phyloP scores from a whole-genome alignment of 192 early-diverging fungal species.

The Gaertneriomyces semiglobifer region DNA sequence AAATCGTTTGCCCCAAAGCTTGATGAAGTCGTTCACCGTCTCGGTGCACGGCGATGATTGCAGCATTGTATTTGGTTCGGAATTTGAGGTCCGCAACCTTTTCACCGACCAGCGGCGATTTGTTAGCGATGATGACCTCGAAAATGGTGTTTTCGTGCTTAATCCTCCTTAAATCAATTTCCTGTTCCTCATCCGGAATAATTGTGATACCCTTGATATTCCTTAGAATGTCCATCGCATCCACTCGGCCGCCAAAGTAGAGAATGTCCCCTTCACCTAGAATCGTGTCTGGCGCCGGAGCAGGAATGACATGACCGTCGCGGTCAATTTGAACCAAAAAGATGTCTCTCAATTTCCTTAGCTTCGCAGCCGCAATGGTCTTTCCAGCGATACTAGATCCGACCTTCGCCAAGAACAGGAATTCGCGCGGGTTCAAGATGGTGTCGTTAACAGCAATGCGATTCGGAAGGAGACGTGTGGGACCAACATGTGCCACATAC shows the following conservation, averaged over 20 bases:
- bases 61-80: slow-evolving; percentile 9
- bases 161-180: slow-evolving; percentile 5
- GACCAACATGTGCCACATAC: slow-evolving; percentile 5
- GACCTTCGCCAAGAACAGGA: slow-evolving; percentile 2
- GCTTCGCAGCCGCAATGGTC: slow-evolving; percentile 1
- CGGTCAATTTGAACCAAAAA: slow-evolving; percentile 5
- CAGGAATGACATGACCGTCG: slow-evolving; percentile 1
- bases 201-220: slow-evolving; percentile 11
- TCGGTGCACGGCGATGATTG: slow-evolving; percentile 22
- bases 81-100: slow-evolving; percentile 1
- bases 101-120: slow-evolving; percentile 5
- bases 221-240: background rate
- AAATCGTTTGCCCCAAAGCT: background rate
- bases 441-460: background rate
- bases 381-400: slow-evolving; percentile 7
- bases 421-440: slow-evolving; percentile 20
- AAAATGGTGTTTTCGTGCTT: slow-evolving; percentile 6
- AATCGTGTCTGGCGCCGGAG: background rate
- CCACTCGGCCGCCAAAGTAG: slow-evolving; percentile 12
- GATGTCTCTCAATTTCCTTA: background rate
- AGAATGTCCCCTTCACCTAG: slow-evolving; percentile 11
- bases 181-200: background rate
- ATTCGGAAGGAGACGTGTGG: slow-evolving; percentile 9
- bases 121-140: slow-evolving; percentile 4
- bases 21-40: slow-evolving; percentile 15